Evolutionary conservation across 306 rosid species (phyloP), one percentile per base, ranked within the genome.

Genomic region (Macrotyloma uniflorum): DNA sequence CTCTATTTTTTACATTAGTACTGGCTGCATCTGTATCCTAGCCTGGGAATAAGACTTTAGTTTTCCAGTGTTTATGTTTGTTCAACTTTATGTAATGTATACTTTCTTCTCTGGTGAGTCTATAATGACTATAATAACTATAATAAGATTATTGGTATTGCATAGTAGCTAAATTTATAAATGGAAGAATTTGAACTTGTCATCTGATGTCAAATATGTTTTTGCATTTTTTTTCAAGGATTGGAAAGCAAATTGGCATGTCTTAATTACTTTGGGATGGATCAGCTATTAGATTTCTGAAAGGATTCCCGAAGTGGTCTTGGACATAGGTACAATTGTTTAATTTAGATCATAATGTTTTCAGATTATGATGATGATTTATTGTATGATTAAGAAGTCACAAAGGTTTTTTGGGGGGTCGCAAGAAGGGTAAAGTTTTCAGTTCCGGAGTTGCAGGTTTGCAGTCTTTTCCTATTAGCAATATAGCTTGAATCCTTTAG

Each of bases 221-320:
- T 50, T n/a, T n/a, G n/a, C 28, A 26, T 36, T 43, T 33, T 49
- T 51, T 53, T 22, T 72, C 28, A 26, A 79, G 67, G 22, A 49
- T 58, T 35, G 51, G 61, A 42, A 53, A 30, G 23, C 84, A 53
- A 71, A 64, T 65, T 65, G 74, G 50, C 83, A 38, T 40, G 33
- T 43, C 42, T 62, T 70, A 32, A n/a, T 40, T 79, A 61, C 53
- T 7, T 35, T 47, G 42, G 49, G 63, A 72, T 19, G 68, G 51
- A 51, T 40, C 51, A 14, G 28, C 74, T 30, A 14, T 49, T 33
- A 9, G 36, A 47, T 32, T 46, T 62, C 63, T 75, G 11, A 47
- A 75, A 28, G 50, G 61, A 46, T 75, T 43, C 59, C 45, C 45
- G 12, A 59, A 43, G 61, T 53, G 63, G 51, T 50, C 45, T 32